A percentile compares a stretch with the other conserved stretches of the same genome.
phyloP scores from a whole-genome alignment of 75 land plant genomes.

The Cryptomeria japonica region DNA sequence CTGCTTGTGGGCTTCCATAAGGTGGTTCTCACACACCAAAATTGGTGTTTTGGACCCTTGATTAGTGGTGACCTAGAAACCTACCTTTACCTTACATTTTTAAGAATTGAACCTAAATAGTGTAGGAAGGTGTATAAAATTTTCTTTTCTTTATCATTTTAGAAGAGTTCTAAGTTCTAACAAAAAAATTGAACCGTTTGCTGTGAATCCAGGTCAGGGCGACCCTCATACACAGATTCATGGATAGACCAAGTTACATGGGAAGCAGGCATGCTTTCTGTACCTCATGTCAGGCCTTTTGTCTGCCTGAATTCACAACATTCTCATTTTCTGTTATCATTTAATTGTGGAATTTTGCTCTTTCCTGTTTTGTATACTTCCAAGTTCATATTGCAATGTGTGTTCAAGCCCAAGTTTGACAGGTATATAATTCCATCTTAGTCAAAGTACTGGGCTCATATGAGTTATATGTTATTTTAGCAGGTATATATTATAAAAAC shows the following conservation, averaged over 20 bases:
- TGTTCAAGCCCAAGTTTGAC: background rate
- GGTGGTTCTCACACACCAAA: background rate
- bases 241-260: constrained; percentile 96
- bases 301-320: background rate
- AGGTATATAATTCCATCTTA: background rate
- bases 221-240: constrained; percentile 58
- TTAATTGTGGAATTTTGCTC: background rate
- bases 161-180: background rate
- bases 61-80: background rate
- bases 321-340: background rate
- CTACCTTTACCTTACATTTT: background rate
- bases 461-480: background rate
- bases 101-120: background rate
- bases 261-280: constrained; percentile 65
- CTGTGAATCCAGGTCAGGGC: constrained; percentile 71
- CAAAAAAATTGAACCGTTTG: background rate
- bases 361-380: background rate
- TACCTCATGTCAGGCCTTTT: constrained; percentile 1
- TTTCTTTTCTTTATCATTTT: background rate
- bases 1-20: background rate
- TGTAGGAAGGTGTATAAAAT: background rate
- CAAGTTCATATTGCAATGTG: background rate
- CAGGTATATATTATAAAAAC: background rate
- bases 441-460: background rate
- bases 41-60: background rate